Evolutionary conservation across 2,329 filamentous ascomycete genomes (phyloP), one percentile per base, ranked within the genome.

Genomic region (Fusarium bulbicola): DNA sequence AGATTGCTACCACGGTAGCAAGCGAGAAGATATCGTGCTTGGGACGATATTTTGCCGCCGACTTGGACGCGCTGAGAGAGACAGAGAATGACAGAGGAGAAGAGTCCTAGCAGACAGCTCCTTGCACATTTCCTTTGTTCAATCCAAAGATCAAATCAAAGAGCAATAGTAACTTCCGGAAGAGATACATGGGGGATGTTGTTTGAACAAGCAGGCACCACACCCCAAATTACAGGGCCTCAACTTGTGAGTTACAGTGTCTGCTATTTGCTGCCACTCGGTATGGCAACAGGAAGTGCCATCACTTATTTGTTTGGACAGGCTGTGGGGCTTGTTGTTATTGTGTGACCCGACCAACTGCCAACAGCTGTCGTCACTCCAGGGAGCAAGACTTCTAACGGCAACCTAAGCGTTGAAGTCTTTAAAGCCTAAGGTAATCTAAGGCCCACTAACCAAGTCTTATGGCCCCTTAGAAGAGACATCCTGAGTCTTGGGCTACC

Each of bases 71-170:
- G 21, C 47, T 34, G 21, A 2, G 21, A 3, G 28, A 50, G 47
- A 5, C 2, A 14, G n/a, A n/a, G n/a, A n/a, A n/a, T n/a, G n/a
- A 9, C 0, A 14, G 21, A 34, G 21, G 10, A 34, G 7, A 50
- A 2, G 0, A 18, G 0, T 24, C 0, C 15, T 1, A 3, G 15
- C 1, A 5, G 14, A 0, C 0, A 4, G 8, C 2, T 18, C 4
- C 1, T 49, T n/a, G 5, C 3, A 16, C 0, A 14, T 20, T 0
- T 50, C 3, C 3, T 24, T 24, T 18, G 3, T 18, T 32, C 4
- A 0, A 2, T 3, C 3, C 3, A 5, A 2, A 7, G 28, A 0
- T 0, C 3, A 32, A 13, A n/a, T 1, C 2, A 2, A 10, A 34
- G 15, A 24, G 16, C 1, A 15, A 34, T 3, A 0, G 8, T 0